Evolutionary conservation across 2,329 filamentous ascomycete species (phyloP).

Genomic region (Fusarium secorum): DNA sequence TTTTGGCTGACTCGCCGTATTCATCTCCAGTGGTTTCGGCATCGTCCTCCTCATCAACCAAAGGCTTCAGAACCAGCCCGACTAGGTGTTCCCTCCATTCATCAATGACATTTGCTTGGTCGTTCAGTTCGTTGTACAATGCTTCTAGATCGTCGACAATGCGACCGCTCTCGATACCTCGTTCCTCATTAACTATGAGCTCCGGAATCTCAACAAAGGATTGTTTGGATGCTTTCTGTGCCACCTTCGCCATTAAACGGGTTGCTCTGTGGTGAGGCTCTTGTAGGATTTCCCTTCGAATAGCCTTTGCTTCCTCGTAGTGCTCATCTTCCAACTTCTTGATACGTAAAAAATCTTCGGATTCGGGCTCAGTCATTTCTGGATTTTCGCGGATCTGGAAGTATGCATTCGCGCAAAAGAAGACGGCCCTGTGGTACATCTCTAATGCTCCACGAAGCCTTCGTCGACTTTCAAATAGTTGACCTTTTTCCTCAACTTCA

Average conservation of each 20-base stretch:
- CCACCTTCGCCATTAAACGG: constrained; percentile 68
- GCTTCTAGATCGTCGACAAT: constrained; percentile 71
- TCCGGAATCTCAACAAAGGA: constrained; percentile 70
- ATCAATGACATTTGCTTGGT: constrained; percentile 74
- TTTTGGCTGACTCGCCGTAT: constrained; percentile 84
- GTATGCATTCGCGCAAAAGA: constrained; percentile 84
- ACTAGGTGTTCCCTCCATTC: constrained; percentile 79
- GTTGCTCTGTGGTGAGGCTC: constrained; percentile 53
- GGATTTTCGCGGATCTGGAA: constrained; percentile 82
- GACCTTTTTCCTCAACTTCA: constrained; percentile 48
- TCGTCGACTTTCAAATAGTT: constrained; percentile 66
- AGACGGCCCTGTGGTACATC: constrained; percentile 80
- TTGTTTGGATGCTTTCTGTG: constrained; percentile 59
- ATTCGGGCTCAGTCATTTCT: constrained; percentile 69
- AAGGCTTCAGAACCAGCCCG: constrained; percentile 73
- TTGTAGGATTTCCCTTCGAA: constrained; percentile 81
- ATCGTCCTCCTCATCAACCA: constrained; percentile 82
- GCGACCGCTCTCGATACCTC: constrained; percentile 76
- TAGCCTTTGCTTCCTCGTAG: constrained; percentile 79
- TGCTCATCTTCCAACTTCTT: constrained; percentile 75
- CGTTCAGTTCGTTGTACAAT: constrained; percentile 72
- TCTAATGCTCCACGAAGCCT: constrained; percentile 77
- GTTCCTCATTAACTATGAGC: constrained; percentile 57
- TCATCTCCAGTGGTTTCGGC: constrained; percentile 86
- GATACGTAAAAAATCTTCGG: constrained; percentile 69